Percentiles rank a stretch among this genome's conserved stretches.
Conservation (phyloP, 2,329 filamentous ascomycete genomes). For the Cladosporium sp. region DNA sequence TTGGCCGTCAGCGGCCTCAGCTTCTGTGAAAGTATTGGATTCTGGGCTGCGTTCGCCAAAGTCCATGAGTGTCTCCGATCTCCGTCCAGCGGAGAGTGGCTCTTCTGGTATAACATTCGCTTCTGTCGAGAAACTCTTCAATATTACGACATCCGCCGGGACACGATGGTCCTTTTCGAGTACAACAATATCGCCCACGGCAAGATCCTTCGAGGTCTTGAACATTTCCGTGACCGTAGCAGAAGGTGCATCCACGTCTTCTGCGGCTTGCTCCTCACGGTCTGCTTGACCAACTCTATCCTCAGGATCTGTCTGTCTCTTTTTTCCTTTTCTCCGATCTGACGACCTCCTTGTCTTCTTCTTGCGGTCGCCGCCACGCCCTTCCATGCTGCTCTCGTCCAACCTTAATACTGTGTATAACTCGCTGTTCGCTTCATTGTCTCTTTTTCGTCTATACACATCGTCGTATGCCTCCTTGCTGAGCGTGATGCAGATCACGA, state of each 20-base stretch:
- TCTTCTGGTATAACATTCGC: conserved; percentile 31
- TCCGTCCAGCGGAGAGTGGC: conserved; percentile 30
- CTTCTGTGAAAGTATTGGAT: conserved; percentile 18
- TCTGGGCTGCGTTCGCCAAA: conserved; percentile 17
- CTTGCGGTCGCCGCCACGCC: conserved; percentile 22
- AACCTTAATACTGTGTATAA: conserved; percentile 68
- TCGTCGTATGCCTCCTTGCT: conserved; percentile 96
- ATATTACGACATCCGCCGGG: conserved; percentile 87
- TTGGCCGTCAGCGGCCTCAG: conserved; percentile 18
- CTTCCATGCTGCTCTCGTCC: conserved; percentile 19
- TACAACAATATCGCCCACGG: conserved; percentile 93
- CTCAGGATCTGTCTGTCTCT: conserved; percentile 28
- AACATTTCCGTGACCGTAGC: conserved; percentile 56
- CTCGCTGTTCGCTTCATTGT: conserved; percentile 92
- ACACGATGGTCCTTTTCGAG: conserved; percentile 88
- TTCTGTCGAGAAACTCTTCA: conserved; percentile 73
- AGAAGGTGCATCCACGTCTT: conserved; percentile 32
- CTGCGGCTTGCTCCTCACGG: conserved; percentile 60
- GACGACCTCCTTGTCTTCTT: conserved; percentile 28
- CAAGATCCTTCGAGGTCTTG: conserved; percentile 82
- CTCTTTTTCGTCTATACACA: conserved; percentile 76
- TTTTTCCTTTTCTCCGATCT: conserved; percentile 31
- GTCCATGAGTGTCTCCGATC: conserved; percentile 23
- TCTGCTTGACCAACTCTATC: conserved; percentile 58
- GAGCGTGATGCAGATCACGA: conserved; percentile 86